Base-by-base conservation (phyloP, 129 eudicot genomes). In the Chrysanthemum seticuspe region DNA sequence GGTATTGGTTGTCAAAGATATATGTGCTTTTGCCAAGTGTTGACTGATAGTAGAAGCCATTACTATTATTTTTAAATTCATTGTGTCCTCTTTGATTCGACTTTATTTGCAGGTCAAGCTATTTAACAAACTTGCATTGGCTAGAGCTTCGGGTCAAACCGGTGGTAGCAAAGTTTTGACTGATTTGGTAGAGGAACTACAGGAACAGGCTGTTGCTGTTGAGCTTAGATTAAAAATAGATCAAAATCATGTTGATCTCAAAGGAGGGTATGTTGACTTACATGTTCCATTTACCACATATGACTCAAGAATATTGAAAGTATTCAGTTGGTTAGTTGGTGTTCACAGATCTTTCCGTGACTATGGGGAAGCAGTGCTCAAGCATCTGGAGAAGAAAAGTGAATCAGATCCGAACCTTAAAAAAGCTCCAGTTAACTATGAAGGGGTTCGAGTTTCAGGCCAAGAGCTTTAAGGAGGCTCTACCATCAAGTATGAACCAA, bases 91-190 rank as follows among this genome's bases (percentile, higher is more conserved):
- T 54, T 4, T 62, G 40, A 31, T 61, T 61, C 10, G 73, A 55
- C 45, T 19, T 82, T 62, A 59, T 74, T 29, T 67, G 77, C 82
- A 94, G 99, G 99, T 94, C 76, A 94, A 94, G 79, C 79, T 94
- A 58, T 79, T 94, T 67, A 94, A 94, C 76, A 94, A 94, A 74
- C 96, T 94, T 75, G 99, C 99, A 72, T 90, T 97, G 60, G 99
- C 97, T 62, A 90, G 91, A 83, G 91, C 93, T 74, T 88, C 91
- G n/a, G n/a, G 99, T 79, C 48, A 74, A 57, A 86, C 81, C 44
- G 86, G 88, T 2, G 99, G 99, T 62, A 94, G 96, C 85, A 94
- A 65, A 65, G 69, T 65, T 6, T 40, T 65, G 69, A 65, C 92
- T 29, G 99, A 88, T 74, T 72, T 94, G 86, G 89, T 94, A 53